Evolutionary conservation across 2,329 filamentous ascomycete species (phyloP).

Genomic region (Boeremia lycopersici): DNA sequence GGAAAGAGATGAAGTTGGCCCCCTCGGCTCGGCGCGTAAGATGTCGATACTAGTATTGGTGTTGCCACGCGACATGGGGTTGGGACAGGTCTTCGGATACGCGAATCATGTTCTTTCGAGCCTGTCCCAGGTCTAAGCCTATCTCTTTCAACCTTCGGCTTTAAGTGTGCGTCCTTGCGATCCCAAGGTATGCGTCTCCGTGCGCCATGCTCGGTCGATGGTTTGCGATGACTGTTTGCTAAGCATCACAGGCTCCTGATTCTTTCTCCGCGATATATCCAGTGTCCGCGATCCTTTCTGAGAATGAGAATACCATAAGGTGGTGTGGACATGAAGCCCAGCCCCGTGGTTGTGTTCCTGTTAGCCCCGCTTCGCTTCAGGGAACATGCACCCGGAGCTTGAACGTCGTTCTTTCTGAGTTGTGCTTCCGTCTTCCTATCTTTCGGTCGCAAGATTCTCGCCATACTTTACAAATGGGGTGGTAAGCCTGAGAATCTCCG

Average conservation of each 20-base stretch:
- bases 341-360: background rate
- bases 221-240: background rate
- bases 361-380: constrained; percentile 8
- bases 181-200: background rate
- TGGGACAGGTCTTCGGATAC: too few species aligned
- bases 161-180: background rate
- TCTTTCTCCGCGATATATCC: background rate
- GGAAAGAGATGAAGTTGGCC: background rate
- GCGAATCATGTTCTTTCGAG: too few species aligned
- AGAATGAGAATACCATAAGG: background rate
- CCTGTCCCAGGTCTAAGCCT: background rate
- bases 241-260: background rate
- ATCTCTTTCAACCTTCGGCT: constrained; percentile 1
- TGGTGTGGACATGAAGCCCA: background rate
- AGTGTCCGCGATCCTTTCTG: background rate
- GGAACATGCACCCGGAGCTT: constrained; percentile 4
- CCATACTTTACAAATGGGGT: too few species aligned
- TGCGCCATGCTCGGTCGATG: background rate
- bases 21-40: background rate
- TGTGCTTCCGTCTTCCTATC: background rate
- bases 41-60: background rate
- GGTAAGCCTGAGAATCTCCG: background rate
- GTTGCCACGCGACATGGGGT: background rate
- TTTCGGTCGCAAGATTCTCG: background rate
- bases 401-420: background rate